phyloP scores from a whole-genome alignment of 495 filamentous ascomycete species.

The Penicillium pulvis region DNA sequence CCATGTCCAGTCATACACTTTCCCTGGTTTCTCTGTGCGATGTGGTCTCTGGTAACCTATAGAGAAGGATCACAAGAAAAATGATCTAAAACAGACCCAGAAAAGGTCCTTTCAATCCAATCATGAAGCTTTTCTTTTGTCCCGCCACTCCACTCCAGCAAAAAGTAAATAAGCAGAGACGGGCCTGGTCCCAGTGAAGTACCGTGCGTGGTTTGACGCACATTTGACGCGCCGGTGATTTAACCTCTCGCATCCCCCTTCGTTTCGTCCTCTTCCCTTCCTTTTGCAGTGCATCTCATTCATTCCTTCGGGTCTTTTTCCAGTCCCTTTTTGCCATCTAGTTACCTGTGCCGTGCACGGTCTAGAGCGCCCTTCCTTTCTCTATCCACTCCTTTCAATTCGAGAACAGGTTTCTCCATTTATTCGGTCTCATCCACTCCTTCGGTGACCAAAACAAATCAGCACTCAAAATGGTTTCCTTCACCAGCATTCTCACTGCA shows the following conservation, averaged over 20 bases:
- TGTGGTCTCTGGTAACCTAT: slow-evolving; percentile 7
- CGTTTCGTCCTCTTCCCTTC: slow-evolving; percentile 9
- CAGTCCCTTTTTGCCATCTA: slow-evolving; percentile 22
- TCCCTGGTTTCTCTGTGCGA: slow-evolving; percentile 15
- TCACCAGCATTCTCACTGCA: slow-evolving; percentile 40
- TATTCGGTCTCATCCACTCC: slow-evolving; percentile 12
- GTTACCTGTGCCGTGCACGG: slow-evolving; percentile 44
- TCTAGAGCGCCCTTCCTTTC: slow-evolving; percentile 33
- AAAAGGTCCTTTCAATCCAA: background rate
- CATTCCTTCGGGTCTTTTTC: slow-evolving; percentile 22
- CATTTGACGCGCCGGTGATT: slow-evolving; percentile 13
- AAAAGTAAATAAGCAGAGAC: background rate
- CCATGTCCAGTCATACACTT: slow-evolving; percentile 14
- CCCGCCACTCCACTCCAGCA: background rate
- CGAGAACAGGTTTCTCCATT: slow-evolving; percentile 30
- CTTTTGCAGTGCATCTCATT: slow-evolving; percentile 12
- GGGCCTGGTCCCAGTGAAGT: slow-evolving; percentile 12
- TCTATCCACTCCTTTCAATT: slow-evolving; percentile 15
- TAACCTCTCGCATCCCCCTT: slow-evolving; percentile 14
- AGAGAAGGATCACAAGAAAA: background rate
- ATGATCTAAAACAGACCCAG: slow-evolving; percentile 1
- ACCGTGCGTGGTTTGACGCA: slow-evolving; percentile 17
- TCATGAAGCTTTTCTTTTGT: background rate
- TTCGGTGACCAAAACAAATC: slow-evolving; percentile 9
- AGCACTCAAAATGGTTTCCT: slow-evolving; percentile 44